Conservation (phyloP, 1,284 basidiomycete species). For the Apiotrichum siamense region DNA sequence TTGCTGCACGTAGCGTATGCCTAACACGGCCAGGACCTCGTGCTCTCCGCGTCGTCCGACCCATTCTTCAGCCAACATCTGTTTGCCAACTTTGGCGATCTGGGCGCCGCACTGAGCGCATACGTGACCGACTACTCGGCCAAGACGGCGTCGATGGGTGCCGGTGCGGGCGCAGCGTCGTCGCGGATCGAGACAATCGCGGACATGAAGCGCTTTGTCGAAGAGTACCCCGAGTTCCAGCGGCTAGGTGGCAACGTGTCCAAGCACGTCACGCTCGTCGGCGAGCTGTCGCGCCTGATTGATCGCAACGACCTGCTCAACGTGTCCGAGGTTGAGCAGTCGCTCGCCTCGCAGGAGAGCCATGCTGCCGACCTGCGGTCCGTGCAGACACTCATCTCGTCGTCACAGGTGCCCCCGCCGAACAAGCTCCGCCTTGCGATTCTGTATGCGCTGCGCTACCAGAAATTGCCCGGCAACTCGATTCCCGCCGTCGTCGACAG, state of each 20-base stretch:
- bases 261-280: constrained; percentile 95
- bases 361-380: constrained; percentile 70
- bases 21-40: constrained; percentile 66
- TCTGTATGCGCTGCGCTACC: constrained; percentile 89
- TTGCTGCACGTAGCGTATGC: constrained; percentile 9
- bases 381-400: constrained; percentile 68
- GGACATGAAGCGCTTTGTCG: constrained; percentile 97
- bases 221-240: constrained; percentile 96
- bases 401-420: constrained; percentile 61
- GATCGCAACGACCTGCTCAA: constrained; percentile 78
- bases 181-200: constrained; percentile 83
- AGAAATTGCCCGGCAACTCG: constrained; percentile 79
- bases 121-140: constrained; percentile 95
- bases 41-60: constrained; percentile 84
- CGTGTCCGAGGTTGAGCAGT: constrained; percentile 93
- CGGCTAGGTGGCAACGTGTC: constrained; percentile 96
- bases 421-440: constrained; percentile 92
- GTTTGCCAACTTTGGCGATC: constrained; percentile 92
- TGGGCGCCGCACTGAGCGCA: constrained; percentile 84
- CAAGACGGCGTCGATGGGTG: constrained; percentile 56
- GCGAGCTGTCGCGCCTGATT: constrained; percentile 87
- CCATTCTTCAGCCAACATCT: constrained; percentile 90
- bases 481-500: constrained; percentile 78
- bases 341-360: constrained; percentile 84
- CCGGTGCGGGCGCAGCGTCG: constrained; percentile 40